These are phyloP conservation scores for Diaporthe sp. DNA, from an alignment of 2,329 filamentous ascomycete genomes.

Conservation along the genomic window DNA sequence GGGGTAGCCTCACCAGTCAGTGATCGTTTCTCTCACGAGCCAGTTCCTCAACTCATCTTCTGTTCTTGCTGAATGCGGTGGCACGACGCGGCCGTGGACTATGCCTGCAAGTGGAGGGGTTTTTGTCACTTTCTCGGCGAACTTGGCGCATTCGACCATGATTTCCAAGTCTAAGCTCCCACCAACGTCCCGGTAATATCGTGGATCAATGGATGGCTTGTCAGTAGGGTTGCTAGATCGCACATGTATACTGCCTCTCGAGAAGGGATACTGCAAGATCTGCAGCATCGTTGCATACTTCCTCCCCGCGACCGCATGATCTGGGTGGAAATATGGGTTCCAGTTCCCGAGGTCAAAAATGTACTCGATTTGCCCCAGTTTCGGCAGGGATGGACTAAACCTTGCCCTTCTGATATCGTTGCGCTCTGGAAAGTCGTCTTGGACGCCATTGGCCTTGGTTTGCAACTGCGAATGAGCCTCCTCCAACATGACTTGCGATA, in stretches of 20 bases:
- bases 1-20: neutral
- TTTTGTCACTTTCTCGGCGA: constrained; percentile 5
- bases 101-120: neutral
- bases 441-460: neutral
- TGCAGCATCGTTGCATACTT: constrained; percentile 63
- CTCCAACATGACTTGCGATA: neutral
- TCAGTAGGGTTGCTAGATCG: constrained; percentile 36
- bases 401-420: neutral
- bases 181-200: neutral
- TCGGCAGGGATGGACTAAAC: neutral
- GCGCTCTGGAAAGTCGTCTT: constrained; percentile 7
- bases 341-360: constrained; percentile 23
- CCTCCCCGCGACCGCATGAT: constrained; percentile 46
- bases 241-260: constrained; percentile 63
- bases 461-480: neutral
- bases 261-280: constrained; percentile 66
- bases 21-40: constrained; percentile 16
- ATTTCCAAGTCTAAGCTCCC: neutral
- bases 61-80: neutral
- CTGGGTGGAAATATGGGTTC: neutral
- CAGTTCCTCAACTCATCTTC: neutral
- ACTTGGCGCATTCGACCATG: constrained; percentile 6
- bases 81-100: constrained; percentile 12
- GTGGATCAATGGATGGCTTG: constrained; percentile 13
- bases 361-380: constrained; percentile 17